Conservation (phyloP, 371 early-diverging fungal genomes). For the Syncephalis fuscata region DNA sequence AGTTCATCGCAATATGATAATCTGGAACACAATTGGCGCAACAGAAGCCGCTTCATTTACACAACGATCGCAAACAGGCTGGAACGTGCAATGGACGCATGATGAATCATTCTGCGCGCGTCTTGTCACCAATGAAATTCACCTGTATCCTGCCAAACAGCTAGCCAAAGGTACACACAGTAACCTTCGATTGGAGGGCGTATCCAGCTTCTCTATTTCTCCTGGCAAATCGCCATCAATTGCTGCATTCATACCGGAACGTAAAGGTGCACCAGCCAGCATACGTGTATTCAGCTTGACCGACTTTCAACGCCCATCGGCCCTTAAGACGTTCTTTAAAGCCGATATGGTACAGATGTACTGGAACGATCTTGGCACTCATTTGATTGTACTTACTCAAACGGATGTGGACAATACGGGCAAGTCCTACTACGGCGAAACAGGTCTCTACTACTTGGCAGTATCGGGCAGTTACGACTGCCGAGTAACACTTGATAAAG, state of each 20-base stretch:
- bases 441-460: conserved; percentile 77
- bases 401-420: conserved; percentile 92
- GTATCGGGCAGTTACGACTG: conserved; percentile 88
- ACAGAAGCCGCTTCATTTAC: conserved; percentile 49
- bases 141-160: conserved; percentile 64
- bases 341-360: conserved; percentile 81
- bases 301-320: conserved; percentile 50
- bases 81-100: conserved; percentile 84
- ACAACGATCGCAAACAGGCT: conserved; percentile 59
- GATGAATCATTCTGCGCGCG: conserved; percentile 79
- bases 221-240: conserved; percentile 72
- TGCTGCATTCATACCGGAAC: conserved; percentile 78
- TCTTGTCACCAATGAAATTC: conserved; percentile 73
- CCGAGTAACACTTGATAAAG: conserved; percentile 64
- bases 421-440: conserved; percentile 95
- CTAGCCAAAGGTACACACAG: conserved; percentile 36
- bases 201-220: conserved; percentile 70
- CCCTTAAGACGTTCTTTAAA: conserved; percentile 85
- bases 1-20: conserved; percentile 50
- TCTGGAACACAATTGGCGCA: conserved; percentile 67
- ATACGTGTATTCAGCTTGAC: conserved; percentile 68
- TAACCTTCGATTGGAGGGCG: conserved; percentile 57
- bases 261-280: conserved; percentile 63
- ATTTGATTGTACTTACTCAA: conserved; percentile 73
- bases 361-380: conserved; percentile 89